phyloP scores from a whole-genome alignment of 257 asterid genomes.

The Nicotiana tabacum region DNA sequence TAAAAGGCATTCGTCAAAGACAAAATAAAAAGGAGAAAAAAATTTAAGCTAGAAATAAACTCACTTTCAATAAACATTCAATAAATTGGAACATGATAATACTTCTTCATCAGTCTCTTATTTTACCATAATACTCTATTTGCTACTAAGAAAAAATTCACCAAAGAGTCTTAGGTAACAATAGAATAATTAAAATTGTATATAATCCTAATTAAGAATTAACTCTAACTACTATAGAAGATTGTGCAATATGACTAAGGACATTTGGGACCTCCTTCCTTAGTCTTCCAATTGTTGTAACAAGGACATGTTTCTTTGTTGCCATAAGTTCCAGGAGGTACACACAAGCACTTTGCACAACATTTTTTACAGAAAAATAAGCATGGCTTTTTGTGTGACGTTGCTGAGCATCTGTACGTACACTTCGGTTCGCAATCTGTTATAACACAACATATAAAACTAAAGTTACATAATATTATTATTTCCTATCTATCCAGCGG shows the following conservation, averaged over 20 bases:
- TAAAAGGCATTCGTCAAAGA: too few species aligned
- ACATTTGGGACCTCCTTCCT: constrained; percentile 11
- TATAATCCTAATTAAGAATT: background rate
- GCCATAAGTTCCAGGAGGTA: constrained; percentile 7
- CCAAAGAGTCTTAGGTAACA: too few species aligned
- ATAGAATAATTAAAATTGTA: too few species aligned
- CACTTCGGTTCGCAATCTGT: background rate
- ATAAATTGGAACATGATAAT: background rate
- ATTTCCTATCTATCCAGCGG: too few species aligned
- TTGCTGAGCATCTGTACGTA: background rate
- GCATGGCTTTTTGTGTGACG: constrained; percentile 7
- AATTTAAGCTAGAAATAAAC: background rate
- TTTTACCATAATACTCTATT: too few species aligned
- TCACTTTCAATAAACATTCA: background rate
- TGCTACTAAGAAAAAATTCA: too few species aligned
- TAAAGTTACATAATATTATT: too few species aligned
- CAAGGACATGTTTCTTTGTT: constrained; percentile 12
- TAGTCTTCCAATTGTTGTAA: constrained; percentile 9
- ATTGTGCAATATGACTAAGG: background rate
- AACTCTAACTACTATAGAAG: background rate
- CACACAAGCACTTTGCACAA: constrained; percentile 11
- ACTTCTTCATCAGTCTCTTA: background rate
- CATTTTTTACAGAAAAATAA: constrained; percentile 4
- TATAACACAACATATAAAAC: background rate
- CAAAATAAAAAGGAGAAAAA: background rate